Evolutionary conservation across 176 grass and related monocot species (phyloP).

Genomic region (Typha latifolia): DNA sequence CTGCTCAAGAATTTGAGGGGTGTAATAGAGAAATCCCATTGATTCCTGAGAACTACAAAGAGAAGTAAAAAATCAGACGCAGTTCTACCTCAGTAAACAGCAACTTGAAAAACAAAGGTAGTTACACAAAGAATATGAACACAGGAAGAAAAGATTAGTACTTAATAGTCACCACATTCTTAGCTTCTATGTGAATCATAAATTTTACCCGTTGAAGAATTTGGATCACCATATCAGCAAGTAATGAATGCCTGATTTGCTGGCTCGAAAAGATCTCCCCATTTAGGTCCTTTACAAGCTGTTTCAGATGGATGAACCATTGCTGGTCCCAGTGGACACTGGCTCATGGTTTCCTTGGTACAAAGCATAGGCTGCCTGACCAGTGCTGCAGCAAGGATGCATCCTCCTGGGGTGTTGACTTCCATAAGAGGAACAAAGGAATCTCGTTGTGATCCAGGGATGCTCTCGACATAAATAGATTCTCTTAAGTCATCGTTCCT

Average conservation of each 20-base stretch:
- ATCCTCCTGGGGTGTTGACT: constrained; percentile 14
- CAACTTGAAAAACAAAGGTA: no score
- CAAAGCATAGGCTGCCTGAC: constrained; percentile 54
- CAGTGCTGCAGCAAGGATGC: constrained; percentile 61
- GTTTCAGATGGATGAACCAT: constrained; percentile 42
- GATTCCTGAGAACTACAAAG: constrained; percentile 61
- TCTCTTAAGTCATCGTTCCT: constrained; percentile 42
- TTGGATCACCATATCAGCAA: constrained; percentile 56
- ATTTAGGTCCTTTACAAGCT: constrained; percentile 11
- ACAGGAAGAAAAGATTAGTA: no score
- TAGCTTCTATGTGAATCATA: neutral
- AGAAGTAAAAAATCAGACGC: neutral
- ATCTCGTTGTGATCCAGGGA: constrained; percentile 15
- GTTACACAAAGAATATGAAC: no score
- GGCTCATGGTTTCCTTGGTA: constrained; percentile 49
- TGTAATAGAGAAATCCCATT: no score
- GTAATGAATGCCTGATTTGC: constrained; percentile 56
- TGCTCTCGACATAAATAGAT: constrained; percentile 67
- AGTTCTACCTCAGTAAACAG: no score
- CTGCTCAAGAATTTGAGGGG: constrained; percentile 81
- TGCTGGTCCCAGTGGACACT: constrained; percentile 28
- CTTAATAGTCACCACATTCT: no score
- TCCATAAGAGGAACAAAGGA: constrained; percentile 30
- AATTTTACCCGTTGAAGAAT: constrained; percentile 52
- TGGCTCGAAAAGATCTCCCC: constrained; percentile 48